Evolutionary conservation across 768 basidiomycete genomes (phyloP).

Genomic region (Lactifluus echinatus): DNA sequence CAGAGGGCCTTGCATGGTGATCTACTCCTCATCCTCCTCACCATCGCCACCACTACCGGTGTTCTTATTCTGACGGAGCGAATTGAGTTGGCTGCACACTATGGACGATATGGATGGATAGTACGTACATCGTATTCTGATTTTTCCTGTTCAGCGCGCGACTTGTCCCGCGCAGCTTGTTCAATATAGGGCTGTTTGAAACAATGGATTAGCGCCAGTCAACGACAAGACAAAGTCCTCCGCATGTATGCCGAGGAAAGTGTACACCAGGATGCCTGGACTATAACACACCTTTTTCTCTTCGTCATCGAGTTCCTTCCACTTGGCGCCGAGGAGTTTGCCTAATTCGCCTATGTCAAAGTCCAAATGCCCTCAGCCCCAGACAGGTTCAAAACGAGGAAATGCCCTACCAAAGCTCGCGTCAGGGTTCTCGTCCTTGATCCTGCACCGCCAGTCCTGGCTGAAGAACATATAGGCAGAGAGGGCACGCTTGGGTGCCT

Average conservation of each 20-base stretch:
- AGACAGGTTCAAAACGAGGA: constrained; percentile 3
- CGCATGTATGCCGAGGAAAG: constrained; percentile 1
- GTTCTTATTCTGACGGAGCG: constrained; percentile 30
- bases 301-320: constrained; percentile 88
- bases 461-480: constrained; percentile 99
- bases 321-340: constrained; percentile 90
- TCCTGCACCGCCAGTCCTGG: constrained; percentile 90
- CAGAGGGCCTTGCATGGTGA: constrained; percentile 2
- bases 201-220: constrained; percentile 4
- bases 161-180: constrained; percentile 80
- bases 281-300: constrained; percentile 71
- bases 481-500: constrained; percentile 84
- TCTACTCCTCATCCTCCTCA: constrained; percentile 40
- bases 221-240: too few relatives aligned
- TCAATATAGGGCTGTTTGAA: constrained; percentile 71
- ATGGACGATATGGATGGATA: neutral
- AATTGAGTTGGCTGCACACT: neutral
- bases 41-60: constrained; percentile 32
- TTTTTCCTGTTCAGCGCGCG: constrained; percentile 78
- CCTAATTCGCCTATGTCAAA: constrained; percentile 69
- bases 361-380: constrained; percentile 10
- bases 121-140: constrained; percentile 35
- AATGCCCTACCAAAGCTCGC: constrained; percentile 70
- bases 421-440: constrained; percentile 94
- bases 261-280: neutral